Evolutionary conservation across 805 yeast genomes (phyloP).

Genomic region (Schwanniomyces vanrijiae): DNA sequence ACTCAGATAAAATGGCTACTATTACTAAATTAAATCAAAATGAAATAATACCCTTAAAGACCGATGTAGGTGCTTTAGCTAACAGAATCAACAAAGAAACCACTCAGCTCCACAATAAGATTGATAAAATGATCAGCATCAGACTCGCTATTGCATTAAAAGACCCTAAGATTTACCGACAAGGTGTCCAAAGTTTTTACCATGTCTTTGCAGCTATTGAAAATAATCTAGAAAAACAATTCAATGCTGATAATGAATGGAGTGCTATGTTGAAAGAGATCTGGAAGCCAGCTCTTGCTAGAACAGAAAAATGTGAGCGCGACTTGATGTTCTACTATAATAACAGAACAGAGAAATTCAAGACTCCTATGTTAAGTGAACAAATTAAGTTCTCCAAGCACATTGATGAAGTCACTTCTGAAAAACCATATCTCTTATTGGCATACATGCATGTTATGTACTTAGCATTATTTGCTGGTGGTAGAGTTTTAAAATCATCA

Average conservation of each 20-base stretch:
- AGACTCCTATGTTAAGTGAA: slow-evolving; percentile 54
- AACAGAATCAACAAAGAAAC: slow-evolving; percentile 78
- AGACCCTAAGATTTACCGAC: slow-evolving; percentile 75
- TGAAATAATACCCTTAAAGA: slow-evolving; percentile 71
- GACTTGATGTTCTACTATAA: slow-evolving; percentile 71
- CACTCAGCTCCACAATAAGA: slow-evolving; percentile 61
- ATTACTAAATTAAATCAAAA: slow-evolving; percentile 31
- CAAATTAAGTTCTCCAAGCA: slow-evolving; percentile 66
- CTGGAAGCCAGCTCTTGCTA: slow-evolving; percentile 70
- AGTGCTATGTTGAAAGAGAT: slow-evolving; percentile 53
- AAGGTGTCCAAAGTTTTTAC: slow-evolving; percentile 73
- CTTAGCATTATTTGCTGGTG: slow-evolving; percentile 85
- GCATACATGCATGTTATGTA: slow-evolving; percentile 87
- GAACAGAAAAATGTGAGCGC: slow-evolving; percentile 54
- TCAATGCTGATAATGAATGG: slow-evolving; percentile 37
- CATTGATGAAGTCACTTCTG: slow-evolving; percentile 51
- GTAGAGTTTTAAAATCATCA: slow-evolving; percentile 67
- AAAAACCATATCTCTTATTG: slow-evolving; percentile 67
- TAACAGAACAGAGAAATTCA: slow-evolving; percentile 54
- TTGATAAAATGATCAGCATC: slow-evolving; percentile 66
- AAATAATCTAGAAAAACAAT: slow-evolving; percentile 45
- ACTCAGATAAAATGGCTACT: slow-evolving; percentile 10
- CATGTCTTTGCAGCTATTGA: slow-evolving; percentile 70
- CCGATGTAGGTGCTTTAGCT: slow-evolving; percentile 81
- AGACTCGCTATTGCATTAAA: slow-evolving; percentile 74